These are phyloP conservation scores for Tilletia walkeri DNA, from an alignment of 1,284 basidiomycete species.

Conservation along the genomic window DNA sequence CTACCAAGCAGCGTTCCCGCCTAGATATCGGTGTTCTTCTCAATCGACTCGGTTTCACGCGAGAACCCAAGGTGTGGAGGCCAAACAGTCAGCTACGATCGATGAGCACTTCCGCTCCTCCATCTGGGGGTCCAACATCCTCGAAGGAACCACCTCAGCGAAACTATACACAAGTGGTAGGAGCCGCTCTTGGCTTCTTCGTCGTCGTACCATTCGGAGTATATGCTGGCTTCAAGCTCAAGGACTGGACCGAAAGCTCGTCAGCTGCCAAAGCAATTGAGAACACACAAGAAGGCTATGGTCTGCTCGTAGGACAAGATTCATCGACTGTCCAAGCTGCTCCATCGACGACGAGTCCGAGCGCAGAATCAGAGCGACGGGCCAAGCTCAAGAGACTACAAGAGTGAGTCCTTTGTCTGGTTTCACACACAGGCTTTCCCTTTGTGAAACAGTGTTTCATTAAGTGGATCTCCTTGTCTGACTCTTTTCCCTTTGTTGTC, in stretches of 20 bases:
- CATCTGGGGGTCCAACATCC: too few relatives aligned
- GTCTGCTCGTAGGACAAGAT: background rate
- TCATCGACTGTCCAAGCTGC: too few relatives aligned
- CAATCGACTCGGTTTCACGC: too few relatives aligned
- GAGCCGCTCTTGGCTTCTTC: slow-evolving; percentile 4
- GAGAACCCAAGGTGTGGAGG: too few relatives aligned
- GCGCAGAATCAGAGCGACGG: background rate
- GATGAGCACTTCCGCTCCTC: too few relatives aligned
- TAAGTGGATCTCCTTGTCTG: too few relatives aligned
- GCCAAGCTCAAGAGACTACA: slow-evolving; percentile 14
- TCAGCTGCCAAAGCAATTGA: background rate
- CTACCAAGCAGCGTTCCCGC: too few relatives aligned
- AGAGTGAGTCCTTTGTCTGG: background rate
- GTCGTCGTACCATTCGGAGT: background rate
- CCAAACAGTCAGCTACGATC: too few relatives aligned
- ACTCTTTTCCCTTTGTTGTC: background rate
- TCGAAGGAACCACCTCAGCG: background rate
- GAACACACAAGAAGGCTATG: background rate
- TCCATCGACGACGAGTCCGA: background rate
- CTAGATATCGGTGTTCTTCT: too few relatives aligned
- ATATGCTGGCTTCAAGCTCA: background rate
- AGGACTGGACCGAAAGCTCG: background rate
- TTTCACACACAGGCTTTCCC: background rate
- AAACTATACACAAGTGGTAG: background rate
- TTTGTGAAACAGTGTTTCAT: too few relatives aligned